These are phyloP conservation scores for Coprinopsis marcescibilis DNA, from an alignment of 768 basidiomycete species.

Conservation along the genomic window DNA sequence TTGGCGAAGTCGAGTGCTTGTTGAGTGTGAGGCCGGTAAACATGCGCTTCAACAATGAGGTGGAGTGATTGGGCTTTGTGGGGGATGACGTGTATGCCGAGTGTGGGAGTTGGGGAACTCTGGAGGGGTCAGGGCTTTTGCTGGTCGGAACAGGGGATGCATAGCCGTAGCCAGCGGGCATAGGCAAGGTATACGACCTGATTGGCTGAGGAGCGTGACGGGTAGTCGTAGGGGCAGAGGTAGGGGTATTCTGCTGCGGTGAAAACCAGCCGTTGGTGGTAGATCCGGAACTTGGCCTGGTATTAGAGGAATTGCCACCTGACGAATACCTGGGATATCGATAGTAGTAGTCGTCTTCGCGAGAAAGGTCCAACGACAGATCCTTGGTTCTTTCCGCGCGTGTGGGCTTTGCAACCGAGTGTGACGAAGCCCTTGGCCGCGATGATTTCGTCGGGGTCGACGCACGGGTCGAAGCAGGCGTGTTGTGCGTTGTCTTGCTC, in stretches of 20 bases:
- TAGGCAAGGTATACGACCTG: constrained; percentile 12
- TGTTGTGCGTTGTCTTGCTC: constrained; percentile 4
- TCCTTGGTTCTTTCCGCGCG: constrained; percentile 4
- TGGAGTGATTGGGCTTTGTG: constrained; percentile 10
- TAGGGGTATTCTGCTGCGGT: not conserved
- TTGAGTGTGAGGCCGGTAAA: constrained; percentile 14
- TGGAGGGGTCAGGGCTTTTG: not conserved
- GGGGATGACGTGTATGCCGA: constrained; percentile 11
- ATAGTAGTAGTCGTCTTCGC: constrained; percentile 6
- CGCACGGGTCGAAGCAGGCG: constrained; percentile 1
- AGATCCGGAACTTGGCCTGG: constrained; percentile 9
- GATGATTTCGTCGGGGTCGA: not conserved
- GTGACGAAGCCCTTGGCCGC: constrained; percentile 5
- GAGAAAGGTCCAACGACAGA: constrained; percentile 2
- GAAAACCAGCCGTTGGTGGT: constrained; percentile 8
- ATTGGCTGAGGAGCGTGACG: constrained; percentile 10
- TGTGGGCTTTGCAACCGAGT: constrained; percentile 7
- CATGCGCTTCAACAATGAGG: constrained; percentile 15
- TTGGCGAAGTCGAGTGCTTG: constrained; percentile 5
- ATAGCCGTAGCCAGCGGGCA: constrained; percentile 9
- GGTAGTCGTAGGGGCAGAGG: constrained; percentile 2
- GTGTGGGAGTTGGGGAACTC: constrained; percentile 12
- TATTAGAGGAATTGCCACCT: constrained; percentile 5
- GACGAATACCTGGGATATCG: constrained; percentile 8
- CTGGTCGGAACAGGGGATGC: not conserved